These are phyloP conservation scores for Caloboletus firmus DNA, from an alignment of 1,284 basidiomycete genomes.

Conservation along the genomic window DNA sequence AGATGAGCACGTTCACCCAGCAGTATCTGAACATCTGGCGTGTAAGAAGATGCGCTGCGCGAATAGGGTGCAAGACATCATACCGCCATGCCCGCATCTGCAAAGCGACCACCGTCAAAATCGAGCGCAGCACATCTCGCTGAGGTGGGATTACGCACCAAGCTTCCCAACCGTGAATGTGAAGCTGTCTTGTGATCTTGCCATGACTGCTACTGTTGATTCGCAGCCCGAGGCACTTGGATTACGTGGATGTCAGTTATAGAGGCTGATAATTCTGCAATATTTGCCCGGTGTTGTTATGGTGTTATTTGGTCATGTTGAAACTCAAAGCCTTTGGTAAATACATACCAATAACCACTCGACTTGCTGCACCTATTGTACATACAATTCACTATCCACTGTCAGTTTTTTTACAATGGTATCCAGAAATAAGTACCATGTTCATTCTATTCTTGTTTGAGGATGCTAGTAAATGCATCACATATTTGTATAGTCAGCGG, in stretches of 20 bases:
- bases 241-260: slow-evolving; percentile 6
- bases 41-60: slow-evolving; percentile 4
- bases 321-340: slow-evolving; percentile 26
- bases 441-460: background rate
- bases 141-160: slow-evolving; percentile 39
- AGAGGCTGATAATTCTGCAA: background rate
- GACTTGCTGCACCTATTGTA: background rate
- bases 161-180: slow-evolving; percentile 76
- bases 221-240: slow-evolving; percentile 4
- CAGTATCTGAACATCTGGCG: slow-evolving; percentile 60
- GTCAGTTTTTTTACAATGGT: background rate
- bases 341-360: background rate
- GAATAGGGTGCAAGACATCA: slow-evolving; percentile 7
- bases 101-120: slow-evolving; percentile 8
- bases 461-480: no score
- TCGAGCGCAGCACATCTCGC: background rate
- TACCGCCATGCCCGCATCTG: slow-evolving; percentile 84
- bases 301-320: slow-evolving; percentile 29
- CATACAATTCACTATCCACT: background rate
- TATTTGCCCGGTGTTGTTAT: slow-evolving; percentile 20
- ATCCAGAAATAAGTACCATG: background rate
- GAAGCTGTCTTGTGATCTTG: slow-evolving; percentile 50
- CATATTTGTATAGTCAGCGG: background rate
- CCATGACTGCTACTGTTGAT: slow-evolving; percentile 20
- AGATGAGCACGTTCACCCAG: slow-evolving; percentile 90